Evolutionary conservation across 2,329 filamentous ascomycete genomes (phyloP).

Genomic region (Lecanoromycetidae sp.): DNA sequence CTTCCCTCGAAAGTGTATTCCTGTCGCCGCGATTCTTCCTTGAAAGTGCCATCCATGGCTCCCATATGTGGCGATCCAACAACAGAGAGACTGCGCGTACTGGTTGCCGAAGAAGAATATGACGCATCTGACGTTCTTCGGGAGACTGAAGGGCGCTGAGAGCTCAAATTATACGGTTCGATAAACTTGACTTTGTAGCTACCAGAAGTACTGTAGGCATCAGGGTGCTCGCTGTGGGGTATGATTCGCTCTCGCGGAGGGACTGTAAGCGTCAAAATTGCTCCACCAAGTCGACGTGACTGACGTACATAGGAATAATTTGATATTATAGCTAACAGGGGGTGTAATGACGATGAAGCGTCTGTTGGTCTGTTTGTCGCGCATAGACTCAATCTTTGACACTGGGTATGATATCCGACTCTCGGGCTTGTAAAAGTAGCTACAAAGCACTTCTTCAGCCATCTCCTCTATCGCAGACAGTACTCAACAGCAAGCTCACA

Average conservation of each 20-base stretch:
- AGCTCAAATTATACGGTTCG: constrained; percentile 7
- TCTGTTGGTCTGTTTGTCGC: constrained; percentile 3
- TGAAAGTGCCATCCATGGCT: background rate
- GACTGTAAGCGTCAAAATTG: background rate
- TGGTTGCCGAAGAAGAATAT: constrained; percentile 9
- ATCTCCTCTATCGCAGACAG: too few relatives aligned
- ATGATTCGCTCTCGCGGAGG: constrained; percentile 5
- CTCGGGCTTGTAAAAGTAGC: constrained; percentile 3
- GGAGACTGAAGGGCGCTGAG: background rate
- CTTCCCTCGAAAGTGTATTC: constrained; percentile 8
- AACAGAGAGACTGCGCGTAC: background rate
- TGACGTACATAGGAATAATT: constrained; percentile 3
- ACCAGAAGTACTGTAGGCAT: constrained; percentile 5
- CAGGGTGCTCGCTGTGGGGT: constrained; percentile 10
- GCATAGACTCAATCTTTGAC: constrained; percentile 7
- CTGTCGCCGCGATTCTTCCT: constrained; percentile 5
- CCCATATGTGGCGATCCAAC: constrained; percentile 3
- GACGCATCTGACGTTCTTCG: background rate
- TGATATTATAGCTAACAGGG: constrained; percentile 8
- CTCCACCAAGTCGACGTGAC: background rate
- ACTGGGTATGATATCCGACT: constrained; percentile 4
- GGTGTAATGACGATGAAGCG: constrained; percentile 12
- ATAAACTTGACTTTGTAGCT: constrained; percentile 11
- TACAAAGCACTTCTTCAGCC: background rate
- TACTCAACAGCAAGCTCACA: background rate